Evolutionary conservation across 768 basidiomycete genomes (phyloP), one percentile per base, ranked within the genome.

Genomic region (Termitomyces sp.): DNA sequence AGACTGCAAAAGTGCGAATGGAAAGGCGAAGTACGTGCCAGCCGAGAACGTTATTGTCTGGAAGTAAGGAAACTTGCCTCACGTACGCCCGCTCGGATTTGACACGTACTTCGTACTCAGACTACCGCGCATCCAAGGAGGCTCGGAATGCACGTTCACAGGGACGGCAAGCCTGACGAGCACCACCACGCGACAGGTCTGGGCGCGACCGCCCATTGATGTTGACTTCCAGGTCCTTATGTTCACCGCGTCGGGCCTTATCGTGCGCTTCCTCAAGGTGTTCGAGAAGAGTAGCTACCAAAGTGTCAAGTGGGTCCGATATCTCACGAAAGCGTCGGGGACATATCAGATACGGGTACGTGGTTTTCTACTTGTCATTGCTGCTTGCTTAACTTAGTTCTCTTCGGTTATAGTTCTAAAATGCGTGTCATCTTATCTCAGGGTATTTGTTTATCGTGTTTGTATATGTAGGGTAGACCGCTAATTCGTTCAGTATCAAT

Each of bases 141-240:
- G 90, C 5, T 86, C 92, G 62, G 97, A 99, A 72, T 83, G 85
- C 62, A 92, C 92, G 0, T 82, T 98, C 55, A 83, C 83, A 2
- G 97, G 86, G 0, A 84, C 86, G 9, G 96, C 94, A 6, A 81
- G 82, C 34, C 76, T 98, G 59, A 92, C 95, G 2, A 84, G 85
- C 58, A 96, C 94, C 32, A 99, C 97, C 0, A 82, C 85, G 58
- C 87, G 94, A 34, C 95, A 98, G 80, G 87, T 96, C 4, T 99
- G 97, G 97, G 95, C 95, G 3, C 80, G 97, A 54, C 97, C 97
- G 17, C 97, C 97, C 7, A 98, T 99, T 66, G 92, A 96, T 63
- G 87, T 98, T 61, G 97, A 99, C 71, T 99, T 99, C 75, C 94
- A 95, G 75, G 97, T 99, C 56, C 80, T 99, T 63, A 99, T 99